These are phyloP conservation scores for Graphilbum fragrans DNA, from an alignment of 2,329 filamentous ascomycete species.

Conservation along the genomic window DNA sequence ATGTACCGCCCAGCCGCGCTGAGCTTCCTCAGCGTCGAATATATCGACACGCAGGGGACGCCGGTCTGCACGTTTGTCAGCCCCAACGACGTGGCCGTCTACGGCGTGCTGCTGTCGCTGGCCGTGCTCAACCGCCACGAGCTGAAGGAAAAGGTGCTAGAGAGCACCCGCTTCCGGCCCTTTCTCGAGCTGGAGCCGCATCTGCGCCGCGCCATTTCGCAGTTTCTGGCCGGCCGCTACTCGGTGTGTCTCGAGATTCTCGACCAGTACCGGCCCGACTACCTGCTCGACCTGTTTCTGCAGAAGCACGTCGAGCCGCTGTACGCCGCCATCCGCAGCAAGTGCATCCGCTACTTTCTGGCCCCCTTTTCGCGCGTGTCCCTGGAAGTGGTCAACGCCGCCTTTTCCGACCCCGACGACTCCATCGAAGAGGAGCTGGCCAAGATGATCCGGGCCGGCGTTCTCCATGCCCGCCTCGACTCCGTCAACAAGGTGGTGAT, in stretches of 20 bases:
- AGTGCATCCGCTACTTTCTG: conserved; percentile 90
- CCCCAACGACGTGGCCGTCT: conserved; percentile 81
- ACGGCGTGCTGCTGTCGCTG: conserved; percentile 80
- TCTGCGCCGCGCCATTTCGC: conserved; percentile 77
- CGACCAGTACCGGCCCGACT: conserved; percentile 71
- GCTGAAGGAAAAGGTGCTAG: conserved; percentile 64
- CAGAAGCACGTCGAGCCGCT: conserved; percentile 59
- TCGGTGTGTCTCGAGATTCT: conserved; percentile 72
- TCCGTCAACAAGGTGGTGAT: conserved; percentile 59
- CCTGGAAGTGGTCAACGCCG: conserved; percentile 61
- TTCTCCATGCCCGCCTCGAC: conserved; percentile 71
- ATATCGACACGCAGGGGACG: conserved; percentile 24
- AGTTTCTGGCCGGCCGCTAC: conserved; percentile 87
- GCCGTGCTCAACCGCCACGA: conserved; percentile 76
- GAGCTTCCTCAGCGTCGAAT: conserved; percentile 54
- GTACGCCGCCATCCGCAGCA: conserved; percentile 66
- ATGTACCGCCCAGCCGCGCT: conserved; percentile 53
- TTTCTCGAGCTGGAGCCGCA: conserved; percentile 92
- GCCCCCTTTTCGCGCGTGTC: conserved; percentile 82
- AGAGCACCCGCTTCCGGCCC: conserved; percentile 67
- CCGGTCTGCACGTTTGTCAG: conserved; percentile 61
- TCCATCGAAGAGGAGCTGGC: conserved; percentile 65
- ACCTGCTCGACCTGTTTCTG: conserved; percentile 80
- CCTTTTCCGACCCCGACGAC: conserved; percentile 55
- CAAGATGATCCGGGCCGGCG: conserved; percentile 60